A percentile compares a stretch with the other conserved stretches of the same genome.
Conservation (phyloP, 495 filamentous ascomycete genomes). For the Zalerion maritima region DNA sequence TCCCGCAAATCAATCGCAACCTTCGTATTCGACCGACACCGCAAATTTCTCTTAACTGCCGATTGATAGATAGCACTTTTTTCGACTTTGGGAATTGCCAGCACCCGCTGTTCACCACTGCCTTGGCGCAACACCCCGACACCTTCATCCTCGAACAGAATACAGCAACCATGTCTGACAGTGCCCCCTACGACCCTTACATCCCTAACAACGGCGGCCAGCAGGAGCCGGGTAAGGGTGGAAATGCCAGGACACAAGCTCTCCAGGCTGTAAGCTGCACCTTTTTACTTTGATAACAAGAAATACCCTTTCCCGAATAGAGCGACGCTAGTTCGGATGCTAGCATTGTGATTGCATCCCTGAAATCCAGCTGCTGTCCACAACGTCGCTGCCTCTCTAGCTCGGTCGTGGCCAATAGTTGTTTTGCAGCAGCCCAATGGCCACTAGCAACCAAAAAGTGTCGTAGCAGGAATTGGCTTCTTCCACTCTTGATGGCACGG, state of each 20-base stretch:
- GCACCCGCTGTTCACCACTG: too few species aligned
- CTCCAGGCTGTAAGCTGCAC: constrained; percentile 63
- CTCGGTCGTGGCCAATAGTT: constrained; percentile 1
- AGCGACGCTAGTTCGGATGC: neutral
- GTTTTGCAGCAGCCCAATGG: constrained; percentile 3
- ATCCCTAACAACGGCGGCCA: constrained; percentile 47
- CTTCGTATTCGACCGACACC: too few species aligned
- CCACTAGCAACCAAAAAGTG: constrained; percentile 5
- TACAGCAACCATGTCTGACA: constrained; percentile 54
- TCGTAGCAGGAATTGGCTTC: constrained; percentile 4
- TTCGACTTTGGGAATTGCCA: too few species aligned
- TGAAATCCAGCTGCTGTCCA: constrained; percentile 1
- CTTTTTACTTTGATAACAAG: constrained; percentile 4
- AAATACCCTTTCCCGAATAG: constrained; percentile 9
- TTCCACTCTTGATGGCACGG: neutral
- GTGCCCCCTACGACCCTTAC: constrained; percentile 82
- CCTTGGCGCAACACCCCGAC: too few species aligned
- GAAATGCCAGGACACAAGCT: constrained; percentile 40
- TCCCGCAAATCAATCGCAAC: too few species aligned
- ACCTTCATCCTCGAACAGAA: constrained; percentile 11
- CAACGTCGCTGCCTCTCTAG: neutral
- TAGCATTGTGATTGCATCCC: neutral
- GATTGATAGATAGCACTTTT: too few species aligned
- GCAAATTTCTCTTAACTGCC: too few species aligned
- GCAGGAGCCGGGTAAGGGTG: constrained; percentile 20